Conservation (phyloP, 352 stramenopile genomes). For the Pilasporangium apinafurcum region DNA sequence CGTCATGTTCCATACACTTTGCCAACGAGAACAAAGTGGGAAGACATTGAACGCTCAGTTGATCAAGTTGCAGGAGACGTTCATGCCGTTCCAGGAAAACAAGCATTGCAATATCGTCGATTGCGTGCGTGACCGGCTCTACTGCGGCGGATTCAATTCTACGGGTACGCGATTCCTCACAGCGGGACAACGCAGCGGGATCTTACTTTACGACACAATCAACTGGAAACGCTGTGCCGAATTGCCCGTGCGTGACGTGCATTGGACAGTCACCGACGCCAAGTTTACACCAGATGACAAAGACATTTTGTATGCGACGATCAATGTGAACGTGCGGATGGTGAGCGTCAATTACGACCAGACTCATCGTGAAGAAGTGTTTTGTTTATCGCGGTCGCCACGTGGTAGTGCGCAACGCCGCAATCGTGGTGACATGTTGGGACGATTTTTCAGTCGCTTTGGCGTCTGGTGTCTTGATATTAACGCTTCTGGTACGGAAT, state of each 20-base stretch:
- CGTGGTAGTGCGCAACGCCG: too few species aligned
- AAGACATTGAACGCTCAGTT: conserved; percentile 50
- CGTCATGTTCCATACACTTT: conserved; percentile 55
- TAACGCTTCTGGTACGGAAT: conserved; percentile 69
- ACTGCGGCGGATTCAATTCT: conserved; percentile 76
- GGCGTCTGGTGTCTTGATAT: conserved; percentile 78
- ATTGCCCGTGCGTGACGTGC: conserved; percentile 62
- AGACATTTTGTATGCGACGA: conserved; percentile 71
- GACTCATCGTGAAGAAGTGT: conserved; percentile 43
- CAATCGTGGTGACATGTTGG: conserved; percentile 11
- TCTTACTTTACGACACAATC: conserved; percentile 69
- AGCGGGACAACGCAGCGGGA: conserved; percentile 57
- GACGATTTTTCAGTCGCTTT: conserved; percentile 34
- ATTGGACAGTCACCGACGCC: conserved; percentile 81
- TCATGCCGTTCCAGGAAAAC: conserved; percentile 77
- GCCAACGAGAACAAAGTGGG: conserved; percentile 59
- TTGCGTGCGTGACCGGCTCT: conserved; percentile 60
- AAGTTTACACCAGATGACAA: conserved; percentile 75
- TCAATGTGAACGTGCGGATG: conserved; percentile 82
- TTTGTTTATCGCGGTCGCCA: conserved; percentile 23
- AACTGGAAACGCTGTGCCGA: conserved; percentile 45
- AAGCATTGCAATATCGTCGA: conserved; percentile 71
- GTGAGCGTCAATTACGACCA: conserved; percentile 54
- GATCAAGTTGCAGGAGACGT: conserved; percentile 71
- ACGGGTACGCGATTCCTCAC: conserved; percentile 62